These are phyloP conservation scores for Daldinia vernicosa DNA, from an alignment of 495 filamentous ascomycete species.

Conservation along the genomic window DNA sequence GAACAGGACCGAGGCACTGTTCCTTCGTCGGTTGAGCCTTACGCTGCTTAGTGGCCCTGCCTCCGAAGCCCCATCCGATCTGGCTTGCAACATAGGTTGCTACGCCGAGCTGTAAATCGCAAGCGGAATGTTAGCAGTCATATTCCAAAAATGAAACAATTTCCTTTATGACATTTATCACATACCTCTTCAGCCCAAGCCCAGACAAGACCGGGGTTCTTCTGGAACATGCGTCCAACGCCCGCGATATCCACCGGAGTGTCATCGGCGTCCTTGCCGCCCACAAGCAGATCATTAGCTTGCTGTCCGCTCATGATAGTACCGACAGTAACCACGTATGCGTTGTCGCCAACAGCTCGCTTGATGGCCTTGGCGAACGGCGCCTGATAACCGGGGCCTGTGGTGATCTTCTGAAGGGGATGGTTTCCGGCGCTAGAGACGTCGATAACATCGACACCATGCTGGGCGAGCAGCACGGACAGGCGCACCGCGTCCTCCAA, in stretches of 20 bases:
- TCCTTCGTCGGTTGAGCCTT: not conserved
- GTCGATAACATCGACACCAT: slow-evolving; percentile 71
- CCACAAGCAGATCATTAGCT: slow-evolving; percentile 63
- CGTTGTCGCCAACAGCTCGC: slow-evolving; percentile 67
- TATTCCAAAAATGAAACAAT: not conserved
- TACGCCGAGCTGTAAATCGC: slow-evolving; percentile 52
- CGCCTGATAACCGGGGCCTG: slow-evolving; percentile 70
- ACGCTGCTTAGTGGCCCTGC: slow-evolving; percentile 18
- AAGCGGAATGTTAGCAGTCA: not conserved
- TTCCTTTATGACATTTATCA: not conserved
- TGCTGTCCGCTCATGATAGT: slow-evolving; percentile 65
- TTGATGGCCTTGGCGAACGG: slow-evolving; percentile 61
- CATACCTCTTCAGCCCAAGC: slow-evolving; percentile 66
- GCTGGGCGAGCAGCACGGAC: slow-evolving; percentile 60
- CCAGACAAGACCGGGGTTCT: slow-evolving; percentile 74
- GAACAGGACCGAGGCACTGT: not conserved
- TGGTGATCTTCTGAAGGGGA: slow-evolving; percentile 63
- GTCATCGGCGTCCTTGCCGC: slow-evolving; percentile 40
- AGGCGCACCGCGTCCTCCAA: slow-evolving; percentile 63
- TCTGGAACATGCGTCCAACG: slow-evolving; percentile 72
- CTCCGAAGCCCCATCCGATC: slow-evolving; percentile 66
- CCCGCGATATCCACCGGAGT: slow-evolving; percentile 64
- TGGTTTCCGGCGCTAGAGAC: slow-evolving; percentile 70
- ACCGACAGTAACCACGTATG: slow-evolving; percentile 67
- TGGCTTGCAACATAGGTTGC: slow-evolving; percentile 70